Conservation (phyloP, 2,329 filamentous ascomycete species). For the Beauveria sp. region DNA sequence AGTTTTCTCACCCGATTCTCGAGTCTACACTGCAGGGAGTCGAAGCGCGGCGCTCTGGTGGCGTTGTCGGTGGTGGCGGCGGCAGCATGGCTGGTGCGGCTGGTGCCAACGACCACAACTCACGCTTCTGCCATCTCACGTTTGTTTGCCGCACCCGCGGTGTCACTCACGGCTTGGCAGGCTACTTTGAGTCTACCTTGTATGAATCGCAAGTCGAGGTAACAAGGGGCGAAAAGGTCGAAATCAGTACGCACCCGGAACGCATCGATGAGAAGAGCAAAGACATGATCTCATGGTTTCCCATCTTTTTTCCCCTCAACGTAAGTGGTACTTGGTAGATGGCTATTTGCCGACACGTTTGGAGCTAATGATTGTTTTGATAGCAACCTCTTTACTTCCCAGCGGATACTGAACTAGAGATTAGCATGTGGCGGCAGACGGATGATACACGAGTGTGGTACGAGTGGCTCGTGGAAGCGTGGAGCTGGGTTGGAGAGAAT, state of each 20-base stretch:
- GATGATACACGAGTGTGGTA: conserved; percentile 98
- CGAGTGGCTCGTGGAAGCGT: conserved; percentile 92
- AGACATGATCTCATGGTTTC: conserved; percentile 99
- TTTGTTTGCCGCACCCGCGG: conserved; percentile 76
- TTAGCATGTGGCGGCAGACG: conserved; percentile 94
- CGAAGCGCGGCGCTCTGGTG: conserved; percentile 52
- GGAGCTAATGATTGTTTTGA: not conserved
- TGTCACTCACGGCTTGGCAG: conserved; percentile 82
- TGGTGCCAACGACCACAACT: conserved; percentile 86
- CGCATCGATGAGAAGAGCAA: conserved; percentile 88
- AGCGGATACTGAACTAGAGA: conserved; percentile 73
- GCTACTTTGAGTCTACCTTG: conserved; percentile 95
- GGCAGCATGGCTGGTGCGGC: conserved; percentile 68
- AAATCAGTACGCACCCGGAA: conserved; percentile 87
- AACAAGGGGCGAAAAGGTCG: conserved; percentile 49
- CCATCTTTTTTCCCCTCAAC: conserved; percentile 95
- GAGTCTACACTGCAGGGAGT: conserved; percentile 46
- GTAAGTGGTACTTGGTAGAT: conserved; percentile 38
- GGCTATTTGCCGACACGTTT: not conserved
- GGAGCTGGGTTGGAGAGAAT: conserved; percentile 53
- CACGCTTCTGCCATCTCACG: conserved; percentile 66
- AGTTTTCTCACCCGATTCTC: conserved; percentile 70
- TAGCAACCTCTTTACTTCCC: conserved; percentile 82
- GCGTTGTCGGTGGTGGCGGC: conserved; percentile 57
- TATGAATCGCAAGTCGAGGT: conserved; percentile 51